Conservation (phyloP, 2,329 filamentous ascomycete species). For the Fusarium pseudonygamai region DNA sequence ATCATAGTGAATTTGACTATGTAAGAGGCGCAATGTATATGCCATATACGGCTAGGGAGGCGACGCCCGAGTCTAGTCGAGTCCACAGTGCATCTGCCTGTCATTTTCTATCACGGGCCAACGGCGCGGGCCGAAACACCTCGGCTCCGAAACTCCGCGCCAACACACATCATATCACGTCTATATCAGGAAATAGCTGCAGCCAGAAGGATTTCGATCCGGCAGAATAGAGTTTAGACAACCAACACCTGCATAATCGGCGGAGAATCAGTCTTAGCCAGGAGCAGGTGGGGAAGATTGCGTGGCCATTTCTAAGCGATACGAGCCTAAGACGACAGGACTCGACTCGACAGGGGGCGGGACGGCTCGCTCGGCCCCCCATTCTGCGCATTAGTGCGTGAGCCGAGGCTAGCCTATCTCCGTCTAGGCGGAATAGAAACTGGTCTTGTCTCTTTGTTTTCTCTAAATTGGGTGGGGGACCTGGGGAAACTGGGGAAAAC, state of each 20-base stretch:
- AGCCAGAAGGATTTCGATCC: background rate
- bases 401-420: background rate
- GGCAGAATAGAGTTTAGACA: background rate
- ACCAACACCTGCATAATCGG: background rate
- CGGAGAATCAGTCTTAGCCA: background rate
- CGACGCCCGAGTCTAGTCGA: background rate
- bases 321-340: background rate
- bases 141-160: background rate
- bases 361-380: background rate
- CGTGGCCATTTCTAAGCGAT: background rate
- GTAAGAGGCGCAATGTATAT: background rate
- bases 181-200: background rate
- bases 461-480: background rate
- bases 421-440: too few species aligned
- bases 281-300: background rate
- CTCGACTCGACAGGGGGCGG: background rate
- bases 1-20: background rate
- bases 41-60: too few species aligned
- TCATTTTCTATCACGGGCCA: background rate
- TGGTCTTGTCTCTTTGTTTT: background rate
- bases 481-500: background rate
- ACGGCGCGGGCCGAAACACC: background rate
- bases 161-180: background rate
- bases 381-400: background rate
- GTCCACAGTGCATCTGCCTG: background rate